Conservation (phyloP, 1,284 basidiomycete species). For the Phenoliferia sp. region DNA sequence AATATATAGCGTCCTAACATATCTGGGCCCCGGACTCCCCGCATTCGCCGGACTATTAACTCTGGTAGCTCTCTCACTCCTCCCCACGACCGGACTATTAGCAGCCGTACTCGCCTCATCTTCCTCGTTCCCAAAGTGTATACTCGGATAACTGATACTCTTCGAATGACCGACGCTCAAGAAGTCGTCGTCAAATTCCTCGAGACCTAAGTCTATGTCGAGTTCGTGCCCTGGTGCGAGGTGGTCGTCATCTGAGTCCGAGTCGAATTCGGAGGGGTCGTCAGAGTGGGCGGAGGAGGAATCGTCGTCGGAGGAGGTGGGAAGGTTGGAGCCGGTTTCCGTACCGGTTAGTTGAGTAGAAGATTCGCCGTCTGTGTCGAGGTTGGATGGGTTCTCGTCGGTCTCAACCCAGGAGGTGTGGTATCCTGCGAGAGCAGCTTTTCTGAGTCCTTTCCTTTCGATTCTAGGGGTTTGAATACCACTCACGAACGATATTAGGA, state of each 20-base stretch:
- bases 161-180: slow-evolving; percentile 32
- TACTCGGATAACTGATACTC: slow-evolving; percentile 34
- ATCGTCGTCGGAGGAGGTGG: neutral
- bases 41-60: neutral
- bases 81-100: slow-evolving; percentile 5
- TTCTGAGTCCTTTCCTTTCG: neutral
- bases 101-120: slow-evolving; percentile 16
- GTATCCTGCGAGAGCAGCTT: slow-evolving; percentile 24
- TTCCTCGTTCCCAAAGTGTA: slow-evolving; percentile 37
- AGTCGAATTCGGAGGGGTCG: slow-evolving; percentile 14
- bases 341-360: slow-evolving; percentile 4
- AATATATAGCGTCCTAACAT: slow-evolving; percentile 33
- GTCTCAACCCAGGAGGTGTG: slow-evolving; percentile 36
- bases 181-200: slow-evolving; percentile 35
- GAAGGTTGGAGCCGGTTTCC: slow-evolving; percentile 3
- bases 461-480: neutral
- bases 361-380: slow-evolving; percentile 1
- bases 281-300: slow-evolving; percentile 2
- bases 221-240: slow-evolving; percentile 21
- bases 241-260: slow-evolving; percentile 13
- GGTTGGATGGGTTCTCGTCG: slow-evolving; percentile 11
- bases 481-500: slow-evolving; percentile 21
- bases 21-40: slow-evolving; percentile 12
- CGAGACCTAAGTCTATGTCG: slow-evolving; percentile 26
- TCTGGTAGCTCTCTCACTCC: neutral